phyloP scores from a whole-genome alignment of 345 rosid genomes.

The Isatis tinctoria region DNA sequence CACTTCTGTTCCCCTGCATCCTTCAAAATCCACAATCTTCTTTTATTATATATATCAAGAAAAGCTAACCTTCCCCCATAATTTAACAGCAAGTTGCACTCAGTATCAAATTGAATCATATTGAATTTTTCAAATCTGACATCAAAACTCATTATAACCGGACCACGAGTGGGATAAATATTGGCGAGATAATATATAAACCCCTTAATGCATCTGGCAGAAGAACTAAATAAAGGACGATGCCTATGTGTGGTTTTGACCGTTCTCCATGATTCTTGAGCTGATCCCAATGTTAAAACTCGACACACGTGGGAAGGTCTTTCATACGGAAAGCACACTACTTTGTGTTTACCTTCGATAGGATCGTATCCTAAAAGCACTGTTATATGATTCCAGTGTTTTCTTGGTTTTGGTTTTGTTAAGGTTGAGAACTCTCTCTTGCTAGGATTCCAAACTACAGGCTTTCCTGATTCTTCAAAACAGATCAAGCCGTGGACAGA shows the following conservation, averaged over 20 bases:
- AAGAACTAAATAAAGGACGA: neutral
- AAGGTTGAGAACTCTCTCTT: neutral
- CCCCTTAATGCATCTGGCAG: neutral
- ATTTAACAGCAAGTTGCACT: neutral
- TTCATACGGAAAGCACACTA: neutral
- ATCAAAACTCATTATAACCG: constrained; percentile 6
- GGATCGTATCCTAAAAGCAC: neutral
- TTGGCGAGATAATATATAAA: neutral
- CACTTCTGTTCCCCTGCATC: neutral
- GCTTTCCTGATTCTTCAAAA: neutral
- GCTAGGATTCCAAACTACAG: neutral
- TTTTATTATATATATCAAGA: neutral
- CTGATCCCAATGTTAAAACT: constrained; percentile 9
- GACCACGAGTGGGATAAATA: neutral
- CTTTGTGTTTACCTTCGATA: neutral
- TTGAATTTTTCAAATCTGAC: neutral
- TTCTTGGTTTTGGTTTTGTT: neutral
- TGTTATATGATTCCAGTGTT: neutral
- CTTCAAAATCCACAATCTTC: neutral
- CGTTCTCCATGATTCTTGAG: neutral
- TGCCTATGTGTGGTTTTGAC: neutral
- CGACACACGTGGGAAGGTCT: neutral
- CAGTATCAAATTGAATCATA: neutral
- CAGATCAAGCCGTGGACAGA: constrained; percentile 2
- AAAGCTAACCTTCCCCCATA: neutral